Evolutionary conservation across 2,329 filamentous ascomycete species (phyloP), one percentile per base, ranked within the genome.

Genomic region (Ceratocystis destructans): DNA sequence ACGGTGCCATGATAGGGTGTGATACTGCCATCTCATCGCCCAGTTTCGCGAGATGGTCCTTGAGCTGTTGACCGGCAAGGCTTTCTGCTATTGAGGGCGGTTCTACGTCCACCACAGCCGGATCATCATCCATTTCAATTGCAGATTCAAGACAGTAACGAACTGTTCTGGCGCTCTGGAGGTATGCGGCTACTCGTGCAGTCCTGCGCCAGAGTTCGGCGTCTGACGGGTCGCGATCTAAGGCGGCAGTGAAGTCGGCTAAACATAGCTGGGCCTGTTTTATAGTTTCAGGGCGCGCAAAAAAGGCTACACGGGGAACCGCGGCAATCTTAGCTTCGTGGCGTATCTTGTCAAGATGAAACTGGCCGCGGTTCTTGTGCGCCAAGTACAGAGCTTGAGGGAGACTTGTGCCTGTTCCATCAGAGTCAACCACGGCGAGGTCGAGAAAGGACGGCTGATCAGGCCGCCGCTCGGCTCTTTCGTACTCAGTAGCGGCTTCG

Each of bases 311-410:
- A 6, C 70, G 70, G 17, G 73, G 70, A 17, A 69, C 68, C 5
- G 70, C 69, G 8, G 71, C 68, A 2, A 70, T 69, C 37, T 76
- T 77, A 10, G 77, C 74, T 61, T 76, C 80, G 74, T 83, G 77
- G 71, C 80, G 85, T 70, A 87, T 83, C 67, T 77, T 79, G 73
- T 99, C 93, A n/a, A 99, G 79, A 67, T 87, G 79, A 73, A 96
- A 96, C 72, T 97, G 90, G 53, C 91, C 94, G 76, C 93, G 87
- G 71, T 97, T 99, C 75, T 97, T 99, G 79, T 95, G 90, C 1
- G 93, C 89, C 6, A 99, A 82, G 72, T 96, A 96, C 22, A 97
- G 81, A 10, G 95, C 91, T 72, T 96, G 92, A 0, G 90, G 87
- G 8, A 97, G 78, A 33, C 64, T 68, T n/a, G 64, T 68, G 62